phyloP scores from a whole-genome alignment of 1,284 basidiomycete genomes.

The Heliocybe sulcata region DNA sequence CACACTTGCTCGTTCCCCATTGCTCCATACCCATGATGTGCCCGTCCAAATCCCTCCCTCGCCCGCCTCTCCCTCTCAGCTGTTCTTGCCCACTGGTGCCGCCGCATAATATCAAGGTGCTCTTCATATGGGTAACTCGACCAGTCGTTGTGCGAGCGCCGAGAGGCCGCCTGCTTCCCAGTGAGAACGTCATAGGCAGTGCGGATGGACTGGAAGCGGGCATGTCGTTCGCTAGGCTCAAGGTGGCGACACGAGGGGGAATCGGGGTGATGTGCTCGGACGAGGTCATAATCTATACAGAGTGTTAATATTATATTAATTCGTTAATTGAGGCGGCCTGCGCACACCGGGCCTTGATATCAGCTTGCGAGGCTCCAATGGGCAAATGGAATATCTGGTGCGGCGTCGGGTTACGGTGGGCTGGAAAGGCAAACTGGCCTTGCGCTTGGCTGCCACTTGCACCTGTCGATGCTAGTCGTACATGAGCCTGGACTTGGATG shows the following conservation, averaged over 20 bases:
- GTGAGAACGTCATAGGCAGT: constrained; percentile 38
- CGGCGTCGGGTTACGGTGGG: constrained; percentile 32
- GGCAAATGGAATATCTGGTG: constrained; percentile 49
- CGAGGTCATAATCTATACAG: constrained; percentile 42
- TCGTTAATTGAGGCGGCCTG: constrained; percentile 2
- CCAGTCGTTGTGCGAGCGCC: background rate
- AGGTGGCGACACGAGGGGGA: constrained; percentile 24
- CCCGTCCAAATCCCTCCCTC: constrained; percentile 8
- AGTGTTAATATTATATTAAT: no score
- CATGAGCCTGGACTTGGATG: background rate
- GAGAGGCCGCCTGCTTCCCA: background rate
- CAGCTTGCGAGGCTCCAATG: constrained; percentile 29
- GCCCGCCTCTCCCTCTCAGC: background rate
- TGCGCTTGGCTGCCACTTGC: background rate
- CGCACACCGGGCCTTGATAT: constrained; percentile 47
- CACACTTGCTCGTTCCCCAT: constrained; percentile 13
- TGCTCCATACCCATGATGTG: constrained; percentile 6
- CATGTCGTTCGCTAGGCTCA: constrained; percentile 28
- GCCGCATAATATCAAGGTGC: background rate
- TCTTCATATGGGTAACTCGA: constrained; percentile 1
- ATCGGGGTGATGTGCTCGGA: constrained; percentile 46
- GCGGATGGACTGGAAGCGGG: constrained; percentile 41
- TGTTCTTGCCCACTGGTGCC: background rate
- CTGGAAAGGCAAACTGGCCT: constrained; percentile 30
- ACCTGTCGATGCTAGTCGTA: background rate